A percentile compares a stretch with the other conserved stretches of the same genome.
Conservation (phyloP, 441 rosid species). For the Brassica balearica region DNA sequence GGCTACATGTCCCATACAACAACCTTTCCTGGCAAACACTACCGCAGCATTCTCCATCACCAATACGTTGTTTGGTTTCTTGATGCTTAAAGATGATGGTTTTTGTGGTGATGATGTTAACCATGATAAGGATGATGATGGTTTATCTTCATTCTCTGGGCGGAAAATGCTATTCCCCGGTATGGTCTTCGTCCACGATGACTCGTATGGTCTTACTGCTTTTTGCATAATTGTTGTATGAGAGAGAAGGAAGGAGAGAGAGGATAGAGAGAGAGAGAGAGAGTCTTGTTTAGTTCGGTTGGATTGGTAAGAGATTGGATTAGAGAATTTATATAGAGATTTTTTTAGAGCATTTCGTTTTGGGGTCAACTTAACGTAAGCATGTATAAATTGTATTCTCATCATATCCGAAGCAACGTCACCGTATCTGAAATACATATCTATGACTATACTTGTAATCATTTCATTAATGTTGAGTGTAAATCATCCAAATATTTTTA, state of each 20-base stretch:
- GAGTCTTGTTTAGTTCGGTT: constrained; percentile 30
- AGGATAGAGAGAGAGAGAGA: constrained; percentile 25
- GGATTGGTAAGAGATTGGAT: constrained; percentile 29
- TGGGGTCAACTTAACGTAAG: constrained; percentile 34
- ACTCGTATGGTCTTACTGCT: constrained; percentile 51
- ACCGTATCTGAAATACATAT: constrained; percentile 37
- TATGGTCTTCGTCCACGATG: constrained; percentile 48
- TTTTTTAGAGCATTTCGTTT: constrained; percentile 23
- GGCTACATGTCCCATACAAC: constrained; percentile 92
- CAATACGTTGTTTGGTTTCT: constrained; percentile 42
- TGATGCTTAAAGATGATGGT: constrained; percentile 28
- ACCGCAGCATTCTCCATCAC: constrained; percentile 83
- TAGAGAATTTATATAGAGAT: constrained; percentile 38
- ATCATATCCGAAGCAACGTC: constrained; percentile 34
- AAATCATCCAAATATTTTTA: background rate
- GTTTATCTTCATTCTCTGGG: constrained; percentile 33
- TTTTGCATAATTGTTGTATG: constrained; percentile 63
- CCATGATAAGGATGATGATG: constrained; percentile 36
- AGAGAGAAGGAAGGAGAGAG: constrained; percentile 4
- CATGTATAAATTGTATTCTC: constrained; percentile 22
- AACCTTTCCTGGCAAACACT: constrained; percentile 73
- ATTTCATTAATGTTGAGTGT: constrained; percentile 29
- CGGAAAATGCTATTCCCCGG: constrained; percentile 48
- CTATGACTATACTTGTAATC: constrained; percentile 8
- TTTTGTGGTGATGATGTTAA: constrained; percentile 5